These are phyloP conservation scores for Albizia julibrissin DNA, from an alignment of 306 rosid species.

Conservation along the genomic window DNA sequence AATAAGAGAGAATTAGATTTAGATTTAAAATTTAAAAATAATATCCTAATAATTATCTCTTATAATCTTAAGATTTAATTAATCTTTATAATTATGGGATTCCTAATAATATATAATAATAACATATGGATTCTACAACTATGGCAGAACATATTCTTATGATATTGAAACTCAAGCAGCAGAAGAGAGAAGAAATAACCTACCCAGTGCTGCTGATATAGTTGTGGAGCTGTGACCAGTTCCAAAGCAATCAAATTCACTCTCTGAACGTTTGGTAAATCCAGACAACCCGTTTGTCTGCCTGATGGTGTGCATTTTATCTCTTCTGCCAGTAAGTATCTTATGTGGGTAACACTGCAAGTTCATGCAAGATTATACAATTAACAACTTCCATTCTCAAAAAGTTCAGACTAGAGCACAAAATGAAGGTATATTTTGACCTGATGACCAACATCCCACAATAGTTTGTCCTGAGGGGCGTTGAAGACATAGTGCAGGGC, in stretches of 20 bases:
- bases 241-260: conserved; percentile 91
- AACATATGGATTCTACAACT: background rate
- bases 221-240: conserved; percentile 98
- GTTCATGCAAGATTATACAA: conserved; percentile 17
- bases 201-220: conserved; percentile 97
- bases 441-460: conserved; percentile 99
- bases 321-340: conserved; percentile 91
- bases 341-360: conserved; percentile 91
- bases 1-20: no score
- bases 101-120: no score
- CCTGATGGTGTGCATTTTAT: conserved; percentile 83
- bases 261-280: conserved; percentile 87
- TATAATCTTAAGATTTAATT: no score
- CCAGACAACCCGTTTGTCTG: conserved; percentile 92
- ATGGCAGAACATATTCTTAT: background rate
- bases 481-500: conserved; percentile 95
- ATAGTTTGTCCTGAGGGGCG: conserved; percentile 77
- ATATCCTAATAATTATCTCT: no score
- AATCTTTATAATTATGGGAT: no score
- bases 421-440: conserved; percentile 36
- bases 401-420: conserved; percentile 11
- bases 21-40: no score
- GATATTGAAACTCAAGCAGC: conserved; percentile 1
- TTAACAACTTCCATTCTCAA: background rate
- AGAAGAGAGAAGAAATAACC: conserved; percentile 29